Percentiles rank a stretch among this genome's conserved stretches.
phyloP scores from a whole-genome alignment of 345 rosid species.

The Excoecaria agallocha region DNA sequence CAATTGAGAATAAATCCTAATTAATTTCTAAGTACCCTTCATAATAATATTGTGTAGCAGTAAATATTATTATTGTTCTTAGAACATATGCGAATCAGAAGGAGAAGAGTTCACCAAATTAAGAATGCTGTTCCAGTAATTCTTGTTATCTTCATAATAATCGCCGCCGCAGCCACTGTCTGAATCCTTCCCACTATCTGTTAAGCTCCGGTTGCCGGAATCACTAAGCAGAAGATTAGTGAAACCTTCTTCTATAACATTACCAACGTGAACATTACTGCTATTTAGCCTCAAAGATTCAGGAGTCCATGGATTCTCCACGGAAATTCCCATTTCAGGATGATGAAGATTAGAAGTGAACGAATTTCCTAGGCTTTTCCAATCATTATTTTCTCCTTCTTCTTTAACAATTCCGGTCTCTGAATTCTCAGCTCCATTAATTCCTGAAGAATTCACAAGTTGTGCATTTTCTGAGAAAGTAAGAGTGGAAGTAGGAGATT shows the following conservation, averaged over 20 bases:
- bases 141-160: constrained; percentile 78
- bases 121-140: constrained; percentile 93
- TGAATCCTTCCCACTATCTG: constrained; percentile 46
- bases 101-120: constrained; percentile 89
- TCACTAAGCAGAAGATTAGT: constrained; percentile 66
- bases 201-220: constrained; percentile 41
- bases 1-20: neutral
- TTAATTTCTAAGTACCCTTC: neutral
- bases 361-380: constrained; percentile 45
- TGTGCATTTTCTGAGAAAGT: constrained; percentile 57
- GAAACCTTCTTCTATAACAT: constrained; percentile 65
- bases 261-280: constrained; percentile 21
- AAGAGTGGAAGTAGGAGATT: constrained; percentile 86
- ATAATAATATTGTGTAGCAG: neutral
- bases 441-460: constrained; percentile 18
- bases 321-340: constrained; percentile 45
- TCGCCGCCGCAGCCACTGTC: constrained; percentile 41
- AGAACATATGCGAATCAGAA: constrained; percentile 65
- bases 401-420: constrained; percentile 44
- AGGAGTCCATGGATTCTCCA: constrained; percentile 45
- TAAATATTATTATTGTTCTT: constrained; percentile 8
- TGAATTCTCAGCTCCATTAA: constrained; percentile 28
- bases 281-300: constrained; percentile 37
- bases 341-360: constrained; percentile 41
- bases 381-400: constrained; percentile 52